Conservation (phyloP, 1,284 basidiomycete genomes). For the Cryptococcus amylolentus region DNA sequence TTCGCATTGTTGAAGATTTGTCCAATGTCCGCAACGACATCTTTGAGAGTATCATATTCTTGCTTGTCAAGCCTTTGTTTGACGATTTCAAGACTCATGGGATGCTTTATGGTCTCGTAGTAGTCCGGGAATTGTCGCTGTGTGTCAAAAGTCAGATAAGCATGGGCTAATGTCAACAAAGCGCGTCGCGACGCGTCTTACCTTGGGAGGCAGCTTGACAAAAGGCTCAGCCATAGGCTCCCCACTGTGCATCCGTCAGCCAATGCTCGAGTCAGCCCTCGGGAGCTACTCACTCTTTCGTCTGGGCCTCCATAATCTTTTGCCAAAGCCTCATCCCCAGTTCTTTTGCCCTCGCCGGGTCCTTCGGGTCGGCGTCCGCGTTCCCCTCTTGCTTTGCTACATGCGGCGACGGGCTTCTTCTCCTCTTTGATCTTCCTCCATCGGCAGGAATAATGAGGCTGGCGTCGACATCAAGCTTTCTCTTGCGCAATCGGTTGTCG, state of each 20-base stretch:
- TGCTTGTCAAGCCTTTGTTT: slow-evolving; percentile 30
- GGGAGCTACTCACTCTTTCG: slow-evolving; percentile 29
- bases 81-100: slow-evolving; percentile 43
- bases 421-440: slow-evolving; percentile 22
- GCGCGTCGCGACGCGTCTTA: slow-evolving; percentile 11
- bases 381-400: slow-evolving; percentile 9
- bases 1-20: slow-evolving; percentile 49
- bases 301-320: slow-evolving; percentile 31
- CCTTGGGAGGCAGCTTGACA: slow-evolving; percentile 45
- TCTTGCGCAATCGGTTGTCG: slow-evolving; percentile 7
- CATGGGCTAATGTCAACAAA: neutral
- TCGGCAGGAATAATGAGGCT: slow-evolving; percentile 27
- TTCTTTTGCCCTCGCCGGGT: slow-evolving; percentile 30
- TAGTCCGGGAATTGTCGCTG: slow-evolving; percentile 46
- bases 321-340: slow-evolving; percentile 35
- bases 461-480: slow-evolving; percentile 27
- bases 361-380: slow-evolving; percentile 29
- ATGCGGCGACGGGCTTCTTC: slow-evolving; percentile 23
- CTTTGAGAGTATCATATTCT: slow-evolving; percentile 32
- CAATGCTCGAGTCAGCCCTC: neutral
- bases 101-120: slow-evolving; percentile 46
- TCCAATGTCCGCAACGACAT: slow-evolving; percentile 36
- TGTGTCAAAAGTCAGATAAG: neutral
- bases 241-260: slow-evolving; percentile 18
- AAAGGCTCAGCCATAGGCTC: slow-evolving; percentile 40